phyloP scores from a whole-genome alignment of 2,329 filamentous ascomycete species.

The Claviceps pusilla region DNA sequence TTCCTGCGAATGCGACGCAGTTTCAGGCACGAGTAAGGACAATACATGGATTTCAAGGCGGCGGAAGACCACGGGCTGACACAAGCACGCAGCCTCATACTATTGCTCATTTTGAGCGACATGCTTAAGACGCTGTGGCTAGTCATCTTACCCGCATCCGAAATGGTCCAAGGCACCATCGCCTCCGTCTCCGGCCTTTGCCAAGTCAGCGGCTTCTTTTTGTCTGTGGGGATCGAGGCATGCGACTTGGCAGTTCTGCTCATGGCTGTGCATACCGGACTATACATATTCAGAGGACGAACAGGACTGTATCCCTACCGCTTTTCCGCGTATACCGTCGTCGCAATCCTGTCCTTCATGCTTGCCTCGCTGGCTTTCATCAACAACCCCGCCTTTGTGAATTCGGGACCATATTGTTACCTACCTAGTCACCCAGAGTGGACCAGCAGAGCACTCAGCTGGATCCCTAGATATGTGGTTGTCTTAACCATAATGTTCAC shows the following conservation, averaged over 20 bases:
- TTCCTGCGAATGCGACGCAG: conserved; percentile 58
- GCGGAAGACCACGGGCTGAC: not conserved
- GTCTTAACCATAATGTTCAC: conserved; percentile 47
- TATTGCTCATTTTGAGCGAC: conserved; percentile 59
- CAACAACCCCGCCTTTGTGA: conserved; percentile 40
- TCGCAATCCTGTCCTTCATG: conserved; percentile 41
- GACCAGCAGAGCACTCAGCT: conserved; percentile 53
- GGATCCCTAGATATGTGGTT: conserved; percentile 60
- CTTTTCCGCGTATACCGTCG: conserved; percentile 40
- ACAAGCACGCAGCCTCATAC: conserved; percentile 42
- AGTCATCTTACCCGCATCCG: conserved; percentile 47
- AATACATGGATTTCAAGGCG: not conserved
- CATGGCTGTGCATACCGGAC: conserved; percentile 56
- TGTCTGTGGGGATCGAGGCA: conserved; percentile 51
- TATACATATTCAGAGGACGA: conserved; percentile 52
- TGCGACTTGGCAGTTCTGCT: conserved; percentile 58
- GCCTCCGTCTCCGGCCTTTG: conserved; percentile 41
- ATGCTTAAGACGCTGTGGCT: conserved; percentile 56
- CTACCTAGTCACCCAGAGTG: conserved; percentile 52
- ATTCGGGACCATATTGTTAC: conserved; percentile 54
- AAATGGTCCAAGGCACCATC: conserved; percentile 37
- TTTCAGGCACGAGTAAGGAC: conserved; percentile 48
- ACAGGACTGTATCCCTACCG: conserved; percentile 57
- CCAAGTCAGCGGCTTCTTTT: conserved; percentile 53
- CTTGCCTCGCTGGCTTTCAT: conserved; percentile 50